Conservation (phyloP, 2,329 filamentous ascomycete species). For the Orbilia oligospora region DNA sequence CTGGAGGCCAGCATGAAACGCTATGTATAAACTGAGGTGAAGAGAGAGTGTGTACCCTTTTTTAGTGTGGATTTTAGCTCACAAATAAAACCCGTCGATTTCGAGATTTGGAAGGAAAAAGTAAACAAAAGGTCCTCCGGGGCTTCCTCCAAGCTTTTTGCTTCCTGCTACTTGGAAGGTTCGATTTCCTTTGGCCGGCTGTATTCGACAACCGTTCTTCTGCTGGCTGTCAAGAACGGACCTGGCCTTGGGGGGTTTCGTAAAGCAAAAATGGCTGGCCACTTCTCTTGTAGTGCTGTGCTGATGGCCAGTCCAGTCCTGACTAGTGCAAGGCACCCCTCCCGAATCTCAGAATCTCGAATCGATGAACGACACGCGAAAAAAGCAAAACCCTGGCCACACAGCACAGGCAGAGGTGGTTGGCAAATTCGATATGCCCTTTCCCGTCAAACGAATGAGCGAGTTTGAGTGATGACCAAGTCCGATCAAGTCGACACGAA, state of each 20-base stretch:
- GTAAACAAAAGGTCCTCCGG: constrained; percentile 48
- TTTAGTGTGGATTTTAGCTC: constrained; percentile 54
- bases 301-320: constrained; percentile 52
- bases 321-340: constrained; percentile 59
- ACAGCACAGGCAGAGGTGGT: constrained; percentile 40
- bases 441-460: constrained; percentile 26
- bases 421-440: constrained; percentile 52
- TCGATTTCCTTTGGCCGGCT: constrained; percentile 32
- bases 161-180: constrained; percentile 42
- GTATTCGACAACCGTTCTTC: constrained; percentile 1
- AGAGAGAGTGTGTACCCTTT: constrained; percentile 55
- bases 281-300: constrained; percentile 30
- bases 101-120: constrained; percentile 56
- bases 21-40: constrained; percentile 38
- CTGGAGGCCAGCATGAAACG: constrained; percentile 57
- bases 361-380: constrained; percentile 56
- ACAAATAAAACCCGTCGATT: constrained; percentile 45
- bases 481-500: constrained; percentile 25
- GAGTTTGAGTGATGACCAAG: neutral
- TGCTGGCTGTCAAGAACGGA: constrained; percentile 39
- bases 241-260: constrained; percentile 37
- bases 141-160: constrained; percentile 11
- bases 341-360: constrained; percentile 60
- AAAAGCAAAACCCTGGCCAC: constrained; percentile 43
- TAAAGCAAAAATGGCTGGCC: constrained; percentile 42